Percentiles rank a stretch among this genome's conserved stretches.
Conservation (phyloP, 2,329 filamentous ascomycete genomes). For the Claviceps sp. region DNA sequence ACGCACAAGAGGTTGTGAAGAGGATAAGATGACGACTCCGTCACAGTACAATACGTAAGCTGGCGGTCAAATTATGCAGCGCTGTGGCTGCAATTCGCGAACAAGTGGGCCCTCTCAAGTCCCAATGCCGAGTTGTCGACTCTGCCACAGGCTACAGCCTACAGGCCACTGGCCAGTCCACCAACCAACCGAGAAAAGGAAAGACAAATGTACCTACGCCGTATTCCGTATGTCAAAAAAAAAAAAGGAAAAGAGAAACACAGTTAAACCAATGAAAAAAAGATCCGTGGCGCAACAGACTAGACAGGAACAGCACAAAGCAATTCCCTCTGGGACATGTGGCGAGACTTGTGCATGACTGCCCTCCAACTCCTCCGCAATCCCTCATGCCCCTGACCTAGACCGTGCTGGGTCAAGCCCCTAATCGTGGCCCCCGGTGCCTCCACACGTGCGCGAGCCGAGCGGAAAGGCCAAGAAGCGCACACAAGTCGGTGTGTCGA, state of each 20-base stretch:
- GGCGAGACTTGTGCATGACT: not conserved
- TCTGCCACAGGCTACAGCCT: too few relatives aligned
- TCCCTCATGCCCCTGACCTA: not conserved
- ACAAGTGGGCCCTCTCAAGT: too few relatives aligned
- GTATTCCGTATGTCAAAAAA: not conserved
- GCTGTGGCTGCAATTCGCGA: too few relatives aligned
- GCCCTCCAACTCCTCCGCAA: not conserved
- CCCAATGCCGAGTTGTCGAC: too few relatives aligned
- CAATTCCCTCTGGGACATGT: not conserved
- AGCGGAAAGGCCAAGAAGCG: not conserved
- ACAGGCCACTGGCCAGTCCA: too few relatives aligned
- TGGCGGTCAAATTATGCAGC: too few relatives aligned
- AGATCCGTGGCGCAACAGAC: not conserved
- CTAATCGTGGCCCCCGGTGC: not conserved
- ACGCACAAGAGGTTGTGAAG: too few relatives aligned
- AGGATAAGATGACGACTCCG: too few relatives aligned
- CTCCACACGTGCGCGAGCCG: not conserved
- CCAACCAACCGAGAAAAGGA: too few relatives aligned
- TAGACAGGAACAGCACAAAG: not conserved
- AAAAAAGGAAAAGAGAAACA: not conserved
- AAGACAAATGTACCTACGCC: too few relatives aligned
- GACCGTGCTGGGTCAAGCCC: not conserved
- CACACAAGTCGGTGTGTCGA: not conserved
- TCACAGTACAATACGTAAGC: too few relatives aligned
- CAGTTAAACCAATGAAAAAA: too few relatives aligned